A percentile compares a stretch with the other conserved stretches of the same genome.
Conservation (phyloP, 139 green algal species). For the Marvania coccoides region DNA sequence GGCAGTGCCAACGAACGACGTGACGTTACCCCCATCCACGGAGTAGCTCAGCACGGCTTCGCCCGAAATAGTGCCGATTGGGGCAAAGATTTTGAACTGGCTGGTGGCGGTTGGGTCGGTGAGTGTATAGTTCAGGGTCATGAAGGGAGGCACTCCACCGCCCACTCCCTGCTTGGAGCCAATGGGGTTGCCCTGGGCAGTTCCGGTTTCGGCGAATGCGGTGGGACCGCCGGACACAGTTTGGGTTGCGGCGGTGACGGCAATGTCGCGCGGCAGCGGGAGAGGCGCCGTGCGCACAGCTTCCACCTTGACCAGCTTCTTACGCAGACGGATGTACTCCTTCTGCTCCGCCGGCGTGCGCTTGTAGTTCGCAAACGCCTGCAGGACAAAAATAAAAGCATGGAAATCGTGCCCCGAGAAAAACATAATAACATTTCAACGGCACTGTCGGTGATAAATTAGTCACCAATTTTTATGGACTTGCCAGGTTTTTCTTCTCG, state of each 20-base stretch:
- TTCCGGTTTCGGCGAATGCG: neutral
- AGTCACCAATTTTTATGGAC: neutral
- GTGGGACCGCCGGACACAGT: neutral
- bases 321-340: neutral
- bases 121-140: neutral
- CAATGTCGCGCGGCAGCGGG: neutral
- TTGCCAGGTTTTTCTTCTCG: conserved; percentile 1
- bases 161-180: too few species aligned
- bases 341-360: neutral
- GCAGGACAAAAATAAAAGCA: neutral
- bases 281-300: neutral
- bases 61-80: neutral
- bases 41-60: neutral
- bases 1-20: neutral
- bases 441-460: neutral
- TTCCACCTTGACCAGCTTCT: neutral
- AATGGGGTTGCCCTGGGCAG: neutral
- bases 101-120: neutral
- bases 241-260: neutral
- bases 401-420: neutral
- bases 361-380: neutral
- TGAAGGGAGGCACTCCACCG: too few species aligned
- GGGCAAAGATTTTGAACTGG: neutral
- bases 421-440: neutral
- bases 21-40: neutral